Base-by-base conservation (phyloP, 2,329 filamentous ascomycete genomes). In the Claviceps monticola region DNA sequence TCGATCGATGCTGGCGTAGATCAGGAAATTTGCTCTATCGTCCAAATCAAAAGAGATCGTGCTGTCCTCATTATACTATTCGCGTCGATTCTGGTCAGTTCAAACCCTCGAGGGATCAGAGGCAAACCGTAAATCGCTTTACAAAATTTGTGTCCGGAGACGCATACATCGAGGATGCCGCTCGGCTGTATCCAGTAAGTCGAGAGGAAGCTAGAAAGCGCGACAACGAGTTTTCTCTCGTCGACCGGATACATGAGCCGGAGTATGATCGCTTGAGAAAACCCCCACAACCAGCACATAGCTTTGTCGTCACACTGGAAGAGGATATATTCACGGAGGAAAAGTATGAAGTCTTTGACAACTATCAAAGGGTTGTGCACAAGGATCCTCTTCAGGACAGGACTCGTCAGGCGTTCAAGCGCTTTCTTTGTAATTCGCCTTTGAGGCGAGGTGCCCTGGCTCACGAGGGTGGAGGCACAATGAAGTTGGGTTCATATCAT, bases 41-140 rank as follows among this genome's bases (percentile, higher is more conserved):
- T 55, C 86, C 87, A 14, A 84, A 93, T 65, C 82, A 88, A 60
- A 76, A 77, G 53, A 75, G 82, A 52, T 86, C 88, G 55, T 98
- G 93, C 62, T 98, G 93, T 66, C 89, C 90, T 45, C 89, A 96
- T 62, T 97, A 91, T 65, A 89, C 86, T 1, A 82, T 93, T 51
- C 80, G 86, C 46, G 72, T 90, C 19, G 84, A 88, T 59, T 79
- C 80, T 23, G 65, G 71, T 46, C 69, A 74, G 41, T 86, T 86
- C 67, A 81, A 78, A 57, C 73, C 86, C 5, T 76, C 79, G 29
- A 81, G 79, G 63, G 82, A 88, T 60, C 88, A 93, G 61, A 75
- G 87, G 39, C 84, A 89, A 62, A 75, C 83, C 1, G 66, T 88
- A 58, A 88, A 91, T 65, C 78, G 83, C 44, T 91, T 90, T 74